Evolutionary conservation across 495 filamentous ascomycete species (phyloP).

Genomic region (Melanomma pulvis-pyrius): DNA sequence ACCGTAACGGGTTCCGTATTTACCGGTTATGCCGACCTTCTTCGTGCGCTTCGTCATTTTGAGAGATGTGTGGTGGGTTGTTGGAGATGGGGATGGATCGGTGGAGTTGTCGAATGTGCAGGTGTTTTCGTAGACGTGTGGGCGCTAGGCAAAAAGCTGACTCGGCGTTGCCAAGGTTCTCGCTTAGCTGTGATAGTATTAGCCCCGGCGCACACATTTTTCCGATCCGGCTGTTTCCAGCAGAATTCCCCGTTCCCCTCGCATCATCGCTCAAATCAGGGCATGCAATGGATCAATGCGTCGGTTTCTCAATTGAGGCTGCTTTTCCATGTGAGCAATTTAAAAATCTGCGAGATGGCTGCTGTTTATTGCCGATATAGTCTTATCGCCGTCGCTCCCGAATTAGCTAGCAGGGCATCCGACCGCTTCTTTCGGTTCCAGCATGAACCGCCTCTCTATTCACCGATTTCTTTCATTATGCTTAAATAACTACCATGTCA

Average conservation of each 20-base stretch:
- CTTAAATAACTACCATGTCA: neutral
- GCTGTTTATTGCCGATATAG: neutral
- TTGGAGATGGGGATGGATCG: conserved; percentile 7
- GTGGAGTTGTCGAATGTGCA: neutral
- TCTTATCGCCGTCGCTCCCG: neutral
- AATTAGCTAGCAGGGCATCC: neutral
- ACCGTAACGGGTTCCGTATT: conserved; percentile 74
- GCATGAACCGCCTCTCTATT: neutral
- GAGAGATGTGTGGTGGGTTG: conserved; percentile 16
- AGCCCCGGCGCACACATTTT: too few species aligned
- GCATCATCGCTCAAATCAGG: too few species aligned
- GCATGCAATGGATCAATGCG: too few species aligned
- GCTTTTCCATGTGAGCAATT: too few species aligned
- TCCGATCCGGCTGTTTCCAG: too few species aligned
- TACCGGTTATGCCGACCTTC: conserved; percentile 38
- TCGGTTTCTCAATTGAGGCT: neutral
- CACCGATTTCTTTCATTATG: neutral
- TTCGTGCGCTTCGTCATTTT: conserved; percentile 38
- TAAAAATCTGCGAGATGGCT: neutral
- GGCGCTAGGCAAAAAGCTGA: too few species aligned
- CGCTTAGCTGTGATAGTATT: too few species aligned
- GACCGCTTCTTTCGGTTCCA: neutral
- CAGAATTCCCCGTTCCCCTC: too few species aligned
- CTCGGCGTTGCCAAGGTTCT: too few species aligned
- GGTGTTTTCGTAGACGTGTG: neutral